These are phyloP conservation scores for Hypoxylon sp. DNA, from an alignment of 2,329 filamentous ascomycete genomes.

Conservation along the genomic window DNA sequence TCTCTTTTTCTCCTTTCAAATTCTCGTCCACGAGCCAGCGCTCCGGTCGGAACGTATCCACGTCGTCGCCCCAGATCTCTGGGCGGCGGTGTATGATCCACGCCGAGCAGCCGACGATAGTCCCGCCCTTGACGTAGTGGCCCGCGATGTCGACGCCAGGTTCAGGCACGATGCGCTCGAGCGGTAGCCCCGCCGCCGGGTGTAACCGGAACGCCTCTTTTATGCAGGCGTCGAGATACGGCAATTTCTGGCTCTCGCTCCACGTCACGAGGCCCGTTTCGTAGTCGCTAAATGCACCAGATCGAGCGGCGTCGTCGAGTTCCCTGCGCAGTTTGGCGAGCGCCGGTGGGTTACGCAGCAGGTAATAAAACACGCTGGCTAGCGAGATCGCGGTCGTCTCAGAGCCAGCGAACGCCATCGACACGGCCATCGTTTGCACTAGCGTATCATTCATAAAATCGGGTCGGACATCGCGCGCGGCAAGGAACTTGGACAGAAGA, in stretches of 20 bases:
- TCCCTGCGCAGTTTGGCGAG: conserved; percentile 72
- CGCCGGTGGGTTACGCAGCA: conserved; percentile 73
- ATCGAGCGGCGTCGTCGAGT: conserved; percentile 70
- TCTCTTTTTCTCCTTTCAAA: conserved; percentile 46
- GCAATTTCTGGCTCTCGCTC: conserved; percentile 77
- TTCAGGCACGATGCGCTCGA: conserved; percentile 80
- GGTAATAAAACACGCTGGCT: conserved; percentile 79
- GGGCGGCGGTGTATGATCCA: conserved; percentile 80
- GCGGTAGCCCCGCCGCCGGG: conserved; percentile 78
- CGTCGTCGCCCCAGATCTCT: conserved; percentile 78
- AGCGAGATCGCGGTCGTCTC: conserved; percentile 86
- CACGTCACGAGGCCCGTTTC: conserved; percentile 77
- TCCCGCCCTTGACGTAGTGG: conserved; percentile 75
- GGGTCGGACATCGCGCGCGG: conserved; percentile 75
- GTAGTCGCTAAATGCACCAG: conserved; percentile 66
- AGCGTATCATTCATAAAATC: conserved; percentile 80
- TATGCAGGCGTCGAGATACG: conserved; percentile 83
- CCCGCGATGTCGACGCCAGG: conserved; percentile 76
- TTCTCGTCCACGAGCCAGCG: conserved; percentile 70
- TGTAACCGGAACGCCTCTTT: conserved; percentile 85
- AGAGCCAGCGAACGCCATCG: conserved; percentile 80
- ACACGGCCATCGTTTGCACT: conserved; percentile 79
- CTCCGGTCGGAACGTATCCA: conserved; percentile 77
- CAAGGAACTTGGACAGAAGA: conserved; percentile 79
- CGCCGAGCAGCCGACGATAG: conserved; percentile 80